Evolutionary conservation across 805 yeast genomes (phyloP), one percentile per base, ranked within the genome.

Genomic region (Metschnikowia kofuensis): DNA sequence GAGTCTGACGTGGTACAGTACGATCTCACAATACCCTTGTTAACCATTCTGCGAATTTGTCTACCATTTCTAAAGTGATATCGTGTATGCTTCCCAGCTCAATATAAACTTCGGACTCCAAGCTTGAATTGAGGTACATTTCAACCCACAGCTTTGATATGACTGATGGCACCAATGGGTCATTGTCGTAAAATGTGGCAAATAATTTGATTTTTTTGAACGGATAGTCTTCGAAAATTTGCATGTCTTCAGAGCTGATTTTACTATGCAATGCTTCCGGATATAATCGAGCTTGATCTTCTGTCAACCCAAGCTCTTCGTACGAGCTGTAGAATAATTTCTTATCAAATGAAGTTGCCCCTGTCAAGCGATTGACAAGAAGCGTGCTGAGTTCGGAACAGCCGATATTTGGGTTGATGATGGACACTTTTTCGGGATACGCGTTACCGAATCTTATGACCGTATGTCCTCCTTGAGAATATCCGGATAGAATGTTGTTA

Each of bases 401-500:
- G 3, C 84, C 84, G 41, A 82, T 67, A 27, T 79, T 69, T 1
- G 85, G 84, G 37, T 75, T 74, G 13, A 76, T 68, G 29, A 68
- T 68, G 13, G 64, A 61, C 14, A 75, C 72, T 44, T 59, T 54
- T 4, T 68, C 60, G 4, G 79, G 75, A 55, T 69, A 67, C 51
- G 55, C 56, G 42, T 63, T 57, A 16, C 70, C 80, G 61, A 64
- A 71, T 54, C 75, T 63, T 68, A 79, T 78, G 30, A 75, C 67
- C n/a, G 75, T 68, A 60, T 82, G 85, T 0, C 81, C 87, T 2
- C 86, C 85, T 40, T 80, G 66, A 0, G 85, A 79, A 37, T 69
- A 68, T 1, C 87, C 87, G 11, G 72, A 56, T 29, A 78, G 61
- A 38, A 76, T 68, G 59, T 74, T 75, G 49, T 42, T 61, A 59